Evolutionary conservation across 768 basidiomycete species (phyloP).

Genomic region (Multifurca ochricompacta): DNA sequence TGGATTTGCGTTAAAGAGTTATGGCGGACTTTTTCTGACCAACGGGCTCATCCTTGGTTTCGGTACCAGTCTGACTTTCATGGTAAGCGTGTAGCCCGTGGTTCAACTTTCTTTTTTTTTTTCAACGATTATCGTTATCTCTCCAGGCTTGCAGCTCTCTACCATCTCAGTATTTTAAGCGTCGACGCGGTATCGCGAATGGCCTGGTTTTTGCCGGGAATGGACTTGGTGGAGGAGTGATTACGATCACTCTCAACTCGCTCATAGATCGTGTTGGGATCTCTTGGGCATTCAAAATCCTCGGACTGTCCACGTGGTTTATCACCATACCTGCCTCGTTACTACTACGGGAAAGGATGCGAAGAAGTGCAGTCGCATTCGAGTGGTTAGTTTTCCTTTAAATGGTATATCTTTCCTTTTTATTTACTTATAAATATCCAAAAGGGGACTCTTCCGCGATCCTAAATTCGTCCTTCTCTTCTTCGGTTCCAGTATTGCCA

Average conservation of each 20-base stretch:
- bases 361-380: constrained; percentile 18
- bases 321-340: constrained; percentile 26
- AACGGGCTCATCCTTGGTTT: constrained; percentile 27
- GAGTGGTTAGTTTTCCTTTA: constrained; percentile 23
- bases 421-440: not conserved
- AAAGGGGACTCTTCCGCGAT: constrained; percentile 28
- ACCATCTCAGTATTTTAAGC: constrained; percentile 31
- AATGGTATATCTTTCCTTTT: not conserved
- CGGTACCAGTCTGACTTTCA: constrained; percentile 25
- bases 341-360: constrained; percentile 24
- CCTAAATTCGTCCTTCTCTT: constrained; percentile 26
- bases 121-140: not conserved
- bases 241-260: constrained; percentile 26
- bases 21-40: constrained; percentile 26
- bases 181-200: constrained; percentile 29
- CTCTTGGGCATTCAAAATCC: constrained; percentile 29
- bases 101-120: not conserved
- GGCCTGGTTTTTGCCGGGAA: constrained; percentile 30
- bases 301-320: constrained; percentile 26
- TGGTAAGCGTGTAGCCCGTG: constrained; percentile 18
- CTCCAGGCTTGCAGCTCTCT: constrained; percentile 28
- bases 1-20: constrained; percentile 21
- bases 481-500: constrained; percentile 29
- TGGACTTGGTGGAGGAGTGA: constrained; percentile 29
- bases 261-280: constrained; percentile 26